phyloP scores from a whole-genome alignment of 495 filamentous ascomycete genomes.

The Melanomma pulvis-pyrius region DNA sequence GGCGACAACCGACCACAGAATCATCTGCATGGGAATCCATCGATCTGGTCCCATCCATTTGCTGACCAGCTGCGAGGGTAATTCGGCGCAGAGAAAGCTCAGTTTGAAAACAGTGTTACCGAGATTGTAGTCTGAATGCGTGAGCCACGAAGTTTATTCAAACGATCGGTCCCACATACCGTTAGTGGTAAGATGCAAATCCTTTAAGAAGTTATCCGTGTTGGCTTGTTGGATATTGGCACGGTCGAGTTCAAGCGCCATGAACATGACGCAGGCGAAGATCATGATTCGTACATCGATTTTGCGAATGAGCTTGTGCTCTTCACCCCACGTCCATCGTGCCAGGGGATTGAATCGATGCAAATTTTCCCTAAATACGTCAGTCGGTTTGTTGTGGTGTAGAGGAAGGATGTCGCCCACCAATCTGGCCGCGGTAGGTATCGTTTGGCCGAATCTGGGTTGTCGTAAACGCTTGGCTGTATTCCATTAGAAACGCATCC shows the following conservation, averaged over 20 bases:
- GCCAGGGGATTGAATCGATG: conserved; percentile 56
- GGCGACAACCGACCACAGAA: conserved; percentile 35
- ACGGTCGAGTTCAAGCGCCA: conserved; percentile 37
- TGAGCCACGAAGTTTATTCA: neutral
- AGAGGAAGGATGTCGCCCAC: conserved; percentile 9
- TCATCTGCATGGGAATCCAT: conserved; percentile 38
- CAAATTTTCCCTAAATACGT: conserved; percentile 49
- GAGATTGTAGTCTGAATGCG: conserved; percentile 34
- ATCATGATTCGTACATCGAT: conserved; percentile 35
- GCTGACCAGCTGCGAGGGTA: conserved; percentile 36
- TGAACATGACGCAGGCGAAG: conserved; percentile 36
- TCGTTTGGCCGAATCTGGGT: conserved; percentile 53
- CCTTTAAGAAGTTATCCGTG: conserved; percentile 35
- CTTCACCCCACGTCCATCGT: conserved; percentile 58
- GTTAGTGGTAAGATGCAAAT: conserved; percentile 35
- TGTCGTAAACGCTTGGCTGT: conserved; percentile 54
- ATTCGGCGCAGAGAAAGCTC: conserved; percentile 34
- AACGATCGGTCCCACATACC: conserved; percentile 10
- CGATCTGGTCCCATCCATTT: conserved; percentile 38
- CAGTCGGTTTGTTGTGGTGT: neutral
- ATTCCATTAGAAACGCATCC: neutral
- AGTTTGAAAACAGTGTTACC: conserved; percentile 38
- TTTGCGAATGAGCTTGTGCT: conserved; percentile 45
- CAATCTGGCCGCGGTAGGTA: conserved; percentile 57
- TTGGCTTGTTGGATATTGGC: conserved; percentile 36